Evolutionary conservation across 176 grass and related monocot species (phyloP).

Genomic region (Phyllostachys edulis): DNA sequence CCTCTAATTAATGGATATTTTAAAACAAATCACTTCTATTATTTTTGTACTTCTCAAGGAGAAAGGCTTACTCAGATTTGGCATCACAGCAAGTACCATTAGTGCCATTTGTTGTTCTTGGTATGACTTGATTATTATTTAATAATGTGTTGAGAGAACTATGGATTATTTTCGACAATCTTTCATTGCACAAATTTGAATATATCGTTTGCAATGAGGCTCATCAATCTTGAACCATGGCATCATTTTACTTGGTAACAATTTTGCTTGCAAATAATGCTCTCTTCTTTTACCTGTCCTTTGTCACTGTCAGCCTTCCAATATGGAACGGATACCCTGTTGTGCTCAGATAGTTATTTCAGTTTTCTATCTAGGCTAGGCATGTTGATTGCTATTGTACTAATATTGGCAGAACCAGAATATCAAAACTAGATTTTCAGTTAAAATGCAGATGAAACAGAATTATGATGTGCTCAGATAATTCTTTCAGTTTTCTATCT

Average conservation of each 20-base stretch:
- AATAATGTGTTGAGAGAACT: no score
- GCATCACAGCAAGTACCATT: neutral
- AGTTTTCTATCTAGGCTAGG: neutral
- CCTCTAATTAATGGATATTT: neutral
- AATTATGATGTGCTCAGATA: neutral
- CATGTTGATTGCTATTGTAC: neutral
- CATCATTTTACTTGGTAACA: neutral
- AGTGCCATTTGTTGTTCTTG: neutral
- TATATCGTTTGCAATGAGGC: neutral
- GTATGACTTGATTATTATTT: conserved; percentile 1
- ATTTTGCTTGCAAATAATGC: neutral
- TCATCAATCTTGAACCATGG: neutral
- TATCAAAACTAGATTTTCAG: neutral
- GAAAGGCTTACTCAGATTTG: neutral
- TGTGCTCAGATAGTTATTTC: neutral
- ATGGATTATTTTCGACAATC: neutral
- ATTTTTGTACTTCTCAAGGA: neutral
- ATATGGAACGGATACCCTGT: neutral
- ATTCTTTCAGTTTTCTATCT: neutral
- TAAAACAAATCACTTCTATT: neutral
- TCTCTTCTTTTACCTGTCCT: neutral
- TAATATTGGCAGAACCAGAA: neutral
- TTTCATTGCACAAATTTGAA: neutral
- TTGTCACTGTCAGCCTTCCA: neutral
- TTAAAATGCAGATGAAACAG: conserved; percentile 1